phyloP scores from a whole-genome alignment of 2,329 filamentous ascomycete genomes.

The Mollisiaceae sp. region DNA sequence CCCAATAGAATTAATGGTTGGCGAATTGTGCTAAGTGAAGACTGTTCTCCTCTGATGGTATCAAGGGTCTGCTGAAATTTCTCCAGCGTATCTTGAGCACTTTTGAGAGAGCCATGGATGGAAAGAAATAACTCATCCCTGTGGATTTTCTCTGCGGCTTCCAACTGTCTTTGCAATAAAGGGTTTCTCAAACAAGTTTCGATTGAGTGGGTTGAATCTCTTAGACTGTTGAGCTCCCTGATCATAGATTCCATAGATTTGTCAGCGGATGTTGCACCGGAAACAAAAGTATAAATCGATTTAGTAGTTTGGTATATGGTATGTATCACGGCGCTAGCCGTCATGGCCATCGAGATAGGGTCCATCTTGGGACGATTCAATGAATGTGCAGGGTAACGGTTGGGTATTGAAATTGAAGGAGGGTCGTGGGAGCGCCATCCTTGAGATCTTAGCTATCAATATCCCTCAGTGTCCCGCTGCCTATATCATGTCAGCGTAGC shows the following conservation, averaged over 20 bases:
- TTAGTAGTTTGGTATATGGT: not conserved
- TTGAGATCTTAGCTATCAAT: not conserved
- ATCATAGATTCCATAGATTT: not conserved
- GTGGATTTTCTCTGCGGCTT: not conserved
- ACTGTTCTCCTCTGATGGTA: not conserved
- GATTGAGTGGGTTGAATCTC: not conserved
- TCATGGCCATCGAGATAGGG: not conserved
- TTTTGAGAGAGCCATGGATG: not conserved
- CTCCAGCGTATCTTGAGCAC: not conserved
- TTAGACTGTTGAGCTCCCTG: not conserved
- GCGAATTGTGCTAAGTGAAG: not conserved
- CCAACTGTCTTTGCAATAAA: not conserved
- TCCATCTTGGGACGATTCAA: not conserved
- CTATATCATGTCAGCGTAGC: not conserved
- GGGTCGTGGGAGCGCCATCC: not conserved
- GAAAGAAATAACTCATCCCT: not conserved
- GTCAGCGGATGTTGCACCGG: not conserved
- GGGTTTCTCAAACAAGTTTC: not conserved
- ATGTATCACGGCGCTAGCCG: not conserved
- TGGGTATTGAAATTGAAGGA: not conserved
- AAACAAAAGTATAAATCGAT: constrained; percentile 1
- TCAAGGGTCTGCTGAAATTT: not conserved
- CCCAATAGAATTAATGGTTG: not conserved
- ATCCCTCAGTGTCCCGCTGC: not conserved
- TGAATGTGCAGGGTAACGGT: not conserved